Evolutionary conservation across 305 asterid genomes (phyloP), one percentile per base, ranked within the genome.

Genomic region (Petunia hybrid): DNA sequence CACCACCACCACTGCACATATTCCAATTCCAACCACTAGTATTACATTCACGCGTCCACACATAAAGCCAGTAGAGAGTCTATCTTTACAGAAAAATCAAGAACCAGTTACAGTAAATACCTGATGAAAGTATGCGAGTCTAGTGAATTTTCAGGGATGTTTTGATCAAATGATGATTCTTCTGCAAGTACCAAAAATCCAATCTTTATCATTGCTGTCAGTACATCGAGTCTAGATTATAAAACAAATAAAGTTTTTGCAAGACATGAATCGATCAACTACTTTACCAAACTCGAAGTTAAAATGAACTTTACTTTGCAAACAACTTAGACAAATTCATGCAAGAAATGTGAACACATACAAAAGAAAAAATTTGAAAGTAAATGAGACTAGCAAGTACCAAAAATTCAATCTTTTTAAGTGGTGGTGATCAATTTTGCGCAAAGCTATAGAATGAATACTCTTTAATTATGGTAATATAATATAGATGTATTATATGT

Each of bases 1-100:
- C 86, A 40, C 55, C 85, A 22, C 31, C 31, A 64, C 80, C 87
- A 79, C 96, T 88, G 84, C n/a, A 81, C 81, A 78, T 77, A 40
- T 31, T 53, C 60, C 61, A 73, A 82, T 55, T 14, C 7, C 59
- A 56, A 57, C 65, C 68, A 76, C 62, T 68, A 43, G 41, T 8
- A 65, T 83, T 74, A 71, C 77, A 35, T 67, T 5, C 46, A 51
- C 39, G 36, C 68, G 36, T n/a, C 31, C 68, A 35, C n/a, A 22
- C 31, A 22, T 22, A 22, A 22, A 66, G 38, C 36, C 31, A 45
- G 6, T 31, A 8, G 40, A 46, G 10, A 36, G 46, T 48, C 62
- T 22, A 13, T 70, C 41, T 22, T 69, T 45, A 41, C 31, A 46
- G 41, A 12, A 31, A 22, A 71, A 71, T 31, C 12, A 31, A n/a